These are phyloP conservation scores for Nothopassalora personata DNA, from an alignment of 2,329 filamentous ascomycete species.

Conservation along the genomic window DNA sequence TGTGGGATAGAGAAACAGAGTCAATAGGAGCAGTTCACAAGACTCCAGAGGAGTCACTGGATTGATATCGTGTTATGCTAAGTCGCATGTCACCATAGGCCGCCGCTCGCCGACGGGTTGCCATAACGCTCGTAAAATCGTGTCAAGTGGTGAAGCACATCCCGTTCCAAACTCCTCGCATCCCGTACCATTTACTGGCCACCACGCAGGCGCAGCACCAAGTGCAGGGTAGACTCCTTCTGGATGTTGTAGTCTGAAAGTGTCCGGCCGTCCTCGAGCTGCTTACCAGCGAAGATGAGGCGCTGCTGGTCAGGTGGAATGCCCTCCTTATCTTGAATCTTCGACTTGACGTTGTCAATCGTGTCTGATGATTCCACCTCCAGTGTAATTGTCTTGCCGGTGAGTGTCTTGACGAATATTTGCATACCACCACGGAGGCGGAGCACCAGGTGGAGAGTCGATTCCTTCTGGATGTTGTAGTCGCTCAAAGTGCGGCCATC, in stretches of 20 bases:
- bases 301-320: constrained; percentile 99
- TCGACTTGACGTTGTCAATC: constrained; percentile 99
- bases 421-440: constrained; percentile 83
- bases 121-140: constrained; percentile 10
- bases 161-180: constrained; percentile 79
- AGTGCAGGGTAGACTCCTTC: constrained; percentile 98
- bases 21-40: neutral
- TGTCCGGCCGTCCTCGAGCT: constrained; percentile 98
- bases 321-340: constrained; percentile 97
- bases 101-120: constrained; percentile 8
- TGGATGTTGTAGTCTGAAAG: constrained; percentile 99
- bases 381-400: constrained; percentile 99
- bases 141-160: constrained; percentile 3
- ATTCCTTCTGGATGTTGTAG: constrained; percentile 99
- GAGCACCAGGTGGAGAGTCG: constrained; percentile 95
- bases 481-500: constrained; percentile 95
- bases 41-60: neutral
- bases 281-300: constrained; percentile 99
- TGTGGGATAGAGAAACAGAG: neutral
- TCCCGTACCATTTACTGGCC: constrained; percentile 73
- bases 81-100: neutral
- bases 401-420: constrained; percentile 68
- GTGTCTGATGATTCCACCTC: constrained; percentile 99
- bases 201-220: constrained; percentile 96
- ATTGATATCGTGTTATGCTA: constrained; percentile 4